Percentiles rank a stretch among this genome's conserved stretches.
Conservation (phyloP, 1,284 basidiomycete genomes). For the Cerrena zonata region DNA sequence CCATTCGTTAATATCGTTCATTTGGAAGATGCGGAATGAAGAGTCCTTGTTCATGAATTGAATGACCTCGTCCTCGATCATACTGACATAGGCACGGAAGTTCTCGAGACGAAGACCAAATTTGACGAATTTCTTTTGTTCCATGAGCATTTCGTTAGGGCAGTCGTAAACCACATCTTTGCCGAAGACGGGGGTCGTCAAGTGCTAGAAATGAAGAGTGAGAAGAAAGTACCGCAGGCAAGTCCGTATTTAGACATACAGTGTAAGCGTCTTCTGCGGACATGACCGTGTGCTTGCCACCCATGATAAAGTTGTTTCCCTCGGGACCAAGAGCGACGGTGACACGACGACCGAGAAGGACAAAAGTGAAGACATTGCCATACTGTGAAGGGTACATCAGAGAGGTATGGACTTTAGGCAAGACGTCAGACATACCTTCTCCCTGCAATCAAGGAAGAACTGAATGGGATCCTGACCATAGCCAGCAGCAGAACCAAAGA, state of each 20-base stretch:
- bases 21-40: conserved; percentile 56
- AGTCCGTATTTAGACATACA: conserved; percentile 35
- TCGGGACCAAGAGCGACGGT: conserved; percentile 90
- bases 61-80: conserved; percentile 83
- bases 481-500: conserved; percentile 68
- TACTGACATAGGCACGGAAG: conserved; percentile 83
- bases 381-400: conserved; percentile 35
- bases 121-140: conserved; percentile 98
- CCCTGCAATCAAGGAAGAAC: conserved; percentile 70
- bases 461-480: conserved; percentile 80
- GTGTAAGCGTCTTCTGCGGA: conserved; percentile 97
- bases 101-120: conserved; percentile 90
- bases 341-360: conserved; percentile 82
- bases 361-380: conserved; percentile 87
- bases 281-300: conserved; percentile 87
- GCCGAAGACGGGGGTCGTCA: conserved; percentile 91
- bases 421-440: conserved; percentile 82
- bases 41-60: conserved; percentile 63
- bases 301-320: conserved; percentile 92
- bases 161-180: conserved; percentile 97
- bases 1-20: conserved; percentile 64
- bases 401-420: background rate
- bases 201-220: conserved; percentile 44
- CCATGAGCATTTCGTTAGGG: conserved; percentile 96
- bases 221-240: conserved; percentile 1